Evolutionary conservation across 2,329 filamentous ascomycete species (phyloP), one percentile per base, ranked within the genome.

Genomic region (Scytalidium sp.): DNA sequence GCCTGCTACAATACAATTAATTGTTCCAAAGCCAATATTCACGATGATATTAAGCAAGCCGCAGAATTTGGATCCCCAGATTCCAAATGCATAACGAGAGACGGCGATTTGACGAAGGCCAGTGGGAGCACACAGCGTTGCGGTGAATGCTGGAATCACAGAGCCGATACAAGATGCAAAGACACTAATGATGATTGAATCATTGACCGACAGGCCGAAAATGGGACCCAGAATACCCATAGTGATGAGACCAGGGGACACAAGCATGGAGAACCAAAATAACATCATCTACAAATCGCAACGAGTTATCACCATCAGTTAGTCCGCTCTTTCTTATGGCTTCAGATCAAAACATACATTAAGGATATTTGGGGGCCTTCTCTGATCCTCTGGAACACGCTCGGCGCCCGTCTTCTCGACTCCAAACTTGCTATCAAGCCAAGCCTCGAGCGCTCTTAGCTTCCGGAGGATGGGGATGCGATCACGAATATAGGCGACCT

Each of bases 1-100:
- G 2, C 81, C 82, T 23, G 81, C 82, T 10, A 84, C 71, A 43
- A 85, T 79, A 54, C 73, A 78, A 57, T 79, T 79, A 56, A 85
- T 76, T 58, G 84, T 74, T 48, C 76, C 79, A 67, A 84, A 85
- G 20, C 81, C 81, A 4, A 75, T 79, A 29, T 60, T 56, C 17
- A 63, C 53, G 17, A 64, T 51, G 19, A 61, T 56, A 42, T 64
- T 65, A 9, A 65, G 47, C 4, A 60, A 23, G 2, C 56, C 58
- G 39, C 60, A 60, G 9, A 65, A 23, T 49, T 63, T 64, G 45
- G 61, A 58, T 2, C 56, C 56, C 57, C 60, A 65, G 55, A 59
- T 56, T 15, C 63, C 63, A 50, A 65, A 61, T 9, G 58, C 54
- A 43, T 60, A 65, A 8, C 63, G 57, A 21, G 58, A 52, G 7